A percentile compares a stretch with the other conserved stretches of the same genome.
Conservation (phyloP, 2,329 filamentous ascomycete species). For the Zymoseptoria crescenta region DNA sequence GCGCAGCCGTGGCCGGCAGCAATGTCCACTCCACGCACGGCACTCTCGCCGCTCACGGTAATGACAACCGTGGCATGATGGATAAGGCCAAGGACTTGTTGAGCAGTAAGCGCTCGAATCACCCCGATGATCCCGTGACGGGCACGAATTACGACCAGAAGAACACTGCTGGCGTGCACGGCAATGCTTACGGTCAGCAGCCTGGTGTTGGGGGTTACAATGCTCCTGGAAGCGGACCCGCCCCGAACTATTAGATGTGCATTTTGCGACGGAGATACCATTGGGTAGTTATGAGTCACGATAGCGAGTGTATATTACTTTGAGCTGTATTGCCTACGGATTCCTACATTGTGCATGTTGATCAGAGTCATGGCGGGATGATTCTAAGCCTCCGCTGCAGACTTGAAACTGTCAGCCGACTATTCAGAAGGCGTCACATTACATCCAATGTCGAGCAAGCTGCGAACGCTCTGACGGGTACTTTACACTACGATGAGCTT, state of each 20-base stretch:
- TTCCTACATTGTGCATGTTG: no score
- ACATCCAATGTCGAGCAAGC: no score
- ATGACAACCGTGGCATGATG: not conserved
- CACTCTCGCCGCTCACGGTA: not conserved
- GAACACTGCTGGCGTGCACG: not conserved
- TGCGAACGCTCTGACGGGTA: no score
- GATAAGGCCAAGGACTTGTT: constrained; percentile 12
- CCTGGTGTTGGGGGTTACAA: not conserved
- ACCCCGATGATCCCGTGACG: not conserved
- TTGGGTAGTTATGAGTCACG: not conserved
- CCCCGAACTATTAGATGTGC: not conserved
- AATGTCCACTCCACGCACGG: not conserved
- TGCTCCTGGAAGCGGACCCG: not conserved
- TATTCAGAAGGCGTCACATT: no score
- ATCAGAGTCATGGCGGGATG: no score
- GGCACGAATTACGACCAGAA: not conserved
- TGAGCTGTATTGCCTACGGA: no score
- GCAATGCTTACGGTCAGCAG: not conserved
- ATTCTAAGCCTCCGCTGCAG: no score
- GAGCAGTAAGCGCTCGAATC: constrained; percentile 4
- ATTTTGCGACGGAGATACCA: not conserved
- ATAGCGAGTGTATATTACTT: not conserved
- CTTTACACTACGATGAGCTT: no score
- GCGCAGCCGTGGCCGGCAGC: not conserved
- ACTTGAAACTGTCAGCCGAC: no score